phyloP scores from a whole-genome alignment of 1,284 basidiomycete species.

The Irpex lacteus region DNA sequence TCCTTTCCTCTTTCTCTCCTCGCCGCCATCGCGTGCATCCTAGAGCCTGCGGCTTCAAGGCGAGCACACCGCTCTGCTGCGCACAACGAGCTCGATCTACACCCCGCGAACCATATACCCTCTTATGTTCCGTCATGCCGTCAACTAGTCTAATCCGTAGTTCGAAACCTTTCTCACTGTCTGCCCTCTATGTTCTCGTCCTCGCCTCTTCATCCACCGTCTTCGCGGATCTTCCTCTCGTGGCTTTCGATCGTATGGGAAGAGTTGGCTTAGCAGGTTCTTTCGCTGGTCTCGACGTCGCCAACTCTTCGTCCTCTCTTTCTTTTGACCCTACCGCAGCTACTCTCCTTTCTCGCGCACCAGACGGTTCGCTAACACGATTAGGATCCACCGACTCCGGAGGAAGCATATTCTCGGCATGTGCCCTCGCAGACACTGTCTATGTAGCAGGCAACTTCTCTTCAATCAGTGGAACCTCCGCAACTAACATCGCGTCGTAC shows the following conservation, averaged over 20 bases:
- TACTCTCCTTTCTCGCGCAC: constrained; percentile 65
- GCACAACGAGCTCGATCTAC: neutral
- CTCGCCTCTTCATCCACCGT: constrained; percentile 25
- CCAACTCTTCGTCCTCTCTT: constrained; percentile 45
- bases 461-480: constrained; percentile 54
- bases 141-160: neutral
- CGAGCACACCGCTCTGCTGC: constrained; percentile 2
- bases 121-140: constrained; percentile 3
- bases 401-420: constrained; percentile 65
- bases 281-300: constrained; percentile 82
- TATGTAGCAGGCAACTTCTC: constrained; percentile 81
- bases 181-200: neutral
- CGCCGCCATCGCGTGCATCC: neutral
- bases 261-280: constrained; percentile 83
- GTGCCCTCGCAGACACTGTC: constrained; percentile 57
- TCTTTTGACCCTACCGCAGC: constrained; percentile 68
- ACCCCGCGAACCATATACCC: constrained; percentile 2
- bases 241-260: constrained; percentile 92
- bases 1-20: neutral
- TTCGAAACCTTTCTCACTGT: constrained; percentile 1
- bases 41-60: neutral
- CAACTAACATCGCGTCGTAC: constrained; percentile 75
- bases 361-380: constrained; percentile 58
- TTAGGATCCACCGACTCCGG: constrained; percentile 71
- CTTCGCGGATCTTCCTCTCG: constrained; percentile 65